Conservation (phyloP, 352 stramenopile genomes). For the Phytophthora meadii region DNA sequence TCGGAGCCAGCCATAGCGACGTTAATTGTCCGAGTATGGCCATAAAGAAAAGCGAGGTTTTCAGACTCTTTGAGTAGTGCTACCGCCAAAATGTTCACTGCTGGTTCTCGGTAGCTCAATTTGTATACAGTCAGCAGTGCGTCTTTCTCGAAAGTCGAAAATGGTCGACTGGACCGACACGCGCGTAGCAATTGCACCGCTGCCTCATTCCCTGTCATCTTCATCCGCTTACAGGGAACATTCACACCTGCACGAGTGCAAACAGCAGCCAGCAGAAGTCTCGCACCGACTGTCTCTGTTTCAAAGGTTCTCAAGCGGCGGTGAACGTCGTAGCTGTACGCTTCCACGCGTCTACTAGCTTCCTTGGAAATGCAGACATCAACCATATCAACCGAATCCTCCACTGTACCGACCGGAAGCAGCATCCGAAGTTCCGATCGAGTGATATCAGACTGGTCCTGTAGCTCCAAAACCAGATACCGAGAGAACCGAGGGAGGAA, state of each 20-base stretch:
- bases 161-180: constrained; percentile 46
- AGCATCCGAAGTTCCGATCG: constrained; percentile 37
- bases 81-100: constrained; percentile 43
- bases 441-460: constrained; percentile 16
- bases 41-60: constrained; percentile 46
- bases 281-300: constrained; percentile 43
- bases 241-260: constrained; percentile 32
- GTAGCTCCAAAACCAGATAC: constrained; percentile 44
- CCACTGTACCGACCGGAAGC: constrained; percentile 40
- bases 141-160: constrained; percentile 29
- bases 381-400: constrained; percentile 21
- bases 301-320: constrained; percentile 37
- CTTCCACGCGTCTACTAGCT: constrained; percentile 16
- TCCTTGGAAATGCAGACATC: constrained; percentile 24
- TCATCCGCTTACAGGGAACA: constrained; percentile 36
- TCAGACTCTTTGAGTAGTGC: constrained; percentile 34
- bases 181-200: constrained; percentile 50
- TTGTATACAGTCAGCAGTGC: constrained; percentile 31
- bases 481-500: constrained; percentile 45
- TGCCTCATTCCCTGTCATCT: constrained; percentile 57
- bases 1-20: constrained; percentile 6
- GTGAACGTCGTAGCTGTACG: constrained; percentile 44
- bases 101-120: constrained; percentile 46
- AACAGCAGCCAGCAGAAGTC: constrained; percentile 49
- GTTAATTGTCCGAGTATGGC: background rate